A percentile compares a stretch with the other conserved stretches of the same genome.
Conservation (phyloP, 805 yeast genomes). For the Lipomyces kockii region DNA sequence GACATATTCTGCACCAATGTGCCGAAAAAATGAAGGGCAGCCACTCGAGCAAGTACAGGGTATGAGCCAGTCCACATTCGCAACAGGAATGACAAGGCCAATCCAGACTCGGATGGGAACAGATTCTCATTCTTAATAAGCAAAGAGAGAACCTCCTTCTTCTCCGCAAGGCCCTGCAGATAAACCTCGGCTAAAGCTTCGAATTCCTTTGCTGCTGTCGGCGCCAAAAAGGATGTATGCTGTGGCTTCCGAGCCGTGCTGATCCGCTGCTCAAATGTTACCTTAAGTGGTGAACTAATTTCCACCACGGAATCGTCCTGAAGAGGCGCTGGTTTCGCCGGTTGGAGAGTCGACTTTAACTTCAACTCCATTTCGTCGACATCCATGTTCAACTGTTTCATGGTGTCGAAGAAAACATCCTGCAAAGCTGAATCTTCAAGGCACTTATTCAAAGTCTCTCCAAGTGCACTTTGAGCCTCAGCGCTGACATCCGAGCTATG, state of each 20-base stretch:
- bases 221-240: constrained; percentile 23
- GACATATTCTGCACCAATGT: constrained; percentile 27
- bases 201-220: constrained; percentile 28
- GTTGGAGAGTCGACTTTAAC: constrained; percentile 36
- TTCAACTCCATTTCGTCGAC: constrained; percentile 35
- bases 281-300: constrained; percentile 44
- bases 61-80: constrained; percentile 45
- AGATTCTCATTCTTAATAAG: constrained; percentile 18
- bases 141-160: constrained; percentile 16
- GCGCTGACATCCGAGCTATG: background rate
- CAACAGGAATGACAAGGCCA: constrained; percentile 42
- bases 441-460: constrained; percentile 9
- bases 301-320: constrained; percentile 34
- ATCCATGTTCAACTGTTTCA: constrained; percentile 33
- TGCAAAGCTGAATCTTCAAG: constrained; percentile 2
- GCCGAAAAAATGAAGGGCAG: constrained; percentile 42
- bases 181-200: constrained; percentile 23
- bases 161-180: constrained; percentile 25
- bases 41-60: constrained; percentile 46
- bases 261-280: constrained; percentile 24
- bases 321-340: background rate
- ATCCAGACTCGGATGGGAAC: constrained; percentile 23
- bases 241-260: constrained; percentile 9
- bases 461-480: background rate
- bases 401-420: constrained; percentile 32